These are phyloP conservation scores for Cenchrus americanus DNA, from an alignment of 176 grass and related monocot species.

Conservation along the genomic window DNA sequence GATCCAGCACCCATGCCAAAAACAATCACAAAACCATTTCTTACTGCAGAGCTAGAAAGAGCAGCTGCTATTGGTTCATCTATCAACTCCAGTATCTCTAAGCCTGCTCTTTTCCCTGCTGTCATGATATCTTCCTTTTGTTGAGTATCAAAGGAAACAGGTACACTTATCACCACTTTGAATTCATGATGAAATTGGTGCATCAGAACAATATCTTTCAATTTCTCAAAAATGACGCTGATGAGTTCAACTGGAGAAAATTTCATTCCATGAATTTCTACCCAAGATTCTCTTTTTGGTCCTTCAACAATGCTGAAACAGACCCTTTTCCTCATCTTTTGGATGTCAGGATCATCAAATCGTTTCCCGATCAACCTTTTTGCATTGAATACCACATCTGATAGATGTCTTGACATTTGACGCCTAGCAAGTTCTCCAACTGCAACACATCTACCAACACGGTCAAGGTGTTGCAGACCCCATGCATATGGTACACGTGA, in stretches of 20 bases:
- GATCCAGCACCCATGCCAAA: constrained; percentile 31
- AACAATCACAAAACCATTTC: background rate
- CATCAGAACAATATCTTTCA: constrained; percentile 4
- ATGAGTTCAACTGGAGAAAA: constrained; percentile 6
- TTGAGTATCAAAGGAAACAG: background rate
- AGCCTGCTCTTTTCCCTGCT: background rate
- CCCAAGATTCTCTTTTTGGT: background rate
- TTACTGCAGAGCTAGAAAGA: background rate
- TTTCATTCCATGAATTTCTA: background rate
- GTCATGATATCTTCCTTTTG: constrained; percentile 4
- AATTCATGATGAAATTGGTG: background rate
- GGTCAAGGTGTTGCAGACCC: background rate
- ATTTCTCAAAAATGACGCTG: background rate
- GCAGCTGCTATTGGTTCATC: constrained; percentile 23
- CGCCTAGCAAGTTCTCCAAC: constrained; percentile 26
- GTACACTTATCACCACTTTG: constrained; percentile 10
- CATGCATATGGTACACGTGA: background rate
- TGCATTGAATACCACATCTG: constrained; percentile 1
- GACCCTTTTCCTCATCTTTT: constrained; percentile 13
- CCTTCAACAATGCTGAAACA: constrained; percentile 23
- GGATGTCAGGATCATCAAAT: background rate
- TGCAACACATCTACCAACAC: background rate
- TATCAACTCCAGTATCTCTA: background rate
- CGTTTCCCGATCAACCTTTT: constrained; percentile 2
- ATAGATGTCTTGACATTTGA: background rate